Evolutionary conservation across 805 yeast species (phyloP).

Genomic region (Saccharomycopsis fibuligera): DNA sequence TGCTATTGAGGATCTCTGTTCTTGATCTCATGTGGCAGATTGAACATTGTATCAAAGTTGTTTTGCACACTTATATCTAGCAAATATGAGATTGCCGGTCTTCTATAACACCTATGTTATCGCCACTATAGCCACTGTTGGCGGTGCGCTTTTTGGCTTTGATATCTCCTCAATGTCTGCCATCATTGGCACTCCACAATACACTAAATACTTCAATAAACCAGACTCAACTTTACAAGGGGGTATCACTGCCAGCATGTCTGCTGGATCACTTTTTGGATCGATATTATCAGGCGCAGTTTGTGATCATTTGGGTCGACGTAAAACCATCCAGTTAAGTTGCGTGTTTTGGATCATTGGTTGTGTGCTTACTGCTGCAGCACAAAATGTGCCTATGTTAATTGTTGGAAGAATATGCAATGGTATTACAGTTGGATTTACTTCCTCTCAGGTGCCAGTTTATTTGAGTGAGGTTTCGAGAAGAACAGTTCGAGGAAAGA

Average conservation of each 20-base stretch:
- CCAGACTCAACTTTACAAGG: slow-evolving; percentile 64
- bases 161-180: too few species aligned
- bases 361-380: slow-evolving; percentile 44
- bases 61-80: too few species aligned
- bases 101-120: too few species aligned
- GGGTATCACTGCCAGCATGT: slow-evolving; percentile 44
- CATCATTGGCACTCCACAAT: too few species aligned
- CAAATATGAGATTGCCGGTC: too few species aligned
- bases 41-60: too few species aligned
- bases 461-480: slow-evolving; percentile 74
- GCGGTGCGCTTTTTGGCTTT: too few species aligned
- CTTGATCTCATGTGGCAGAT: too few species aligned
- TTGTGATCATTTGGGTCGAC: slow-evolving; percentile 63
- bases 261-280: slow-evolving; percentile 68
- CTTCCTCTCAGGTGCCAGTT: slow-evolving; percentile 72
- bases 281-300: slow-evolving; percentile 44
- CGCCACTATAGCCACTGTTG: too few species aligned
- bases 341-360: slow-evolving; percentile 53
- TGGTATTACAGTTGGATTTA: slow-evolving; percentile 71
- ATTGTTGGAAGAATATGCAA: slow-evolving; percentile 59
- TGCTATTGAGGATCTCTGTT: too few species aligned
- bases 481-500: slow-evolving; percentile 57
- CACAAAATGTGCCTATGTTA: slow-evolving; percentile 37
- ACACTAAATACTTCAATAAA: too few species aligned
- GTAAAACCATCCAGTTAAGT: slow-evolving; percentile 47